Evolutionary conservation across 2,329 filamentous ascomycete species (phyloP).

Genomic region (Blastomyces emzantsi): DNA sequence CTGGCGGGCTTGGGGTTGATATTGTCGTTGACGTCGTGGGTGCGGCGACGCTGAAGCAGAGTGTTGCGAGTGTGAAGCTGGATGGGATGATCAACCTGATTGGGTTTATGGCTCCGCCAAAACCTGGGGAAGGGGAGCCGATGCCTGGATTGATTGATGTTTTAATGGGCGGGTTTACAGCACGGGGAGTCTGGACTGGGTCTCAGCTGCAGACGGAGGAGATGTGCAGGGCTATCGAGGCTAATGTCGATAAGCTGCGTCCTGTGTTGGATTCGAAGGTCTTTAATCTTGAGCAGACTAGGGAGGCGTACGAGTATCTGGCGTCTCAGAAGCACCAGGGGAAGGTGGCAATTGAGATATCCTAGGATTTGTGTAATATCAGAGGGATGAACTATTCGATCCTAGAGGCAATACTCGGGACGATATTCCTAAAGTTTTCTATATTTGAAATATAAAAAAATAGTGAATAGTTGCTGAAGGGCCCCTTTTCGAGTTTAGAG

Average conservation of each 20-base stretch:
- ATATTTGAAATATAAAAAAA: not conserved
- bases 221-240: constrained; percentile 44
- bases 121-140: constrained; percentile 14
- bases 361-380: not conserved
- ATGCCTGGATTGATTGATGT: constrained; percentile 40
- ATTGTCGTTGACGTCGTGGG: constrained; percentile 50
- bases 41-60: constrained; percentile 44
- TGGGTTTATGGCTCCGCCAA: constrained; percentile 41
- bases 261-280: constrained; percentile 43
- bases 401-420: not conserved
- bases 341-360: constrained; percentile 12
- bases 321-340: constrained; percentile 8
- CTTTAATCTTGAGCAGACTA: constrained; percentile 40
- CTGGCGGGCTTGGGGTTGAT: constrained; percentile 41
- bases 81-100: constrained; percentile 47
- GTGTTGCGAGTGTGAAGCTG: constrained; percentile 46
- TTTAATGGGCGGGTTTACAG: constrained; percentile 41
- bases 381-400: not conserved
- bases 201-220: constrained; percentile 45
- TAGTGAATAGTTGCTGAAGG: not conserved
- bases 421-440: not conserved
- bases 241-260: constrained; percentile 31
- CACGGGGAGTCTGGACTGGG: constrained; percentile 42
- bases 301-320: constrained; percentile 24
- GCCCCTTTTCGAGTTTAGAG: not conserved